These are phyloP conservation scores for Russula compacta DNA, from an alignment of 768 basidiomycete genomes.

Conservation along the genomic window DNA sequence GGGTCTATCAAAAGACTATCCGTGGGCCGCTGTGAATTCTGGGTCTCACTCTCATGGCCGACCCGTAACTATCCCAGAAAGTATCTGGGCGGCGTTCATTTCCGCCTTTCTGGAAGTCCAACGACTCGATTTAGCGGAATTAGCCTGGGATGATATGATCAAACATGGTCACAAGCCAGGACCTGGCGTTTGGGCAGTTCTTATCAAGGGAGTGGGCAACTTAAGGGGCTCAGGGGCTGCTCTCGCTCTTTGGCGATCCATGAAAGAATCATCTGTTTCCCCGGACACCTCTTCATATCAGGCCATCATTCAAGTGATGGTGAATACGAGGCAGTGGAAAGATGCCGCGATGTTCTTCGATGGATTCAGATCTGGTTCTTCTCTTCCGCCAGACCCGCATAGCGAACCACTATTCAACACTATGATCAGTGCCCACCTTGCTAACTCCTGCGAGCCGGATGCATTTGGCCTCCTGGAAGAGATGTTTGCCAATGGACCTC, in stretches of 20 bases:
- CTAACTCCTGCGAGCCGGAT: conserved; percentile 25
- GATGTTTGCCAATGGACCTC: conserved; percentile 41
- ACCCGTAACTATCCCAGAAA: conserved; percentile 44
- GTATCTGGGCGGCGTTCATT: conserved; percentile 58
- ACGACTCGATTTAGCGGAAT: conserved; percentile 46
- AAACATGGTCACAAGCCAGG: conserved; percentile 41
- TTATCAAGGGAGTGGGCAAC: conserved; percentile 54
- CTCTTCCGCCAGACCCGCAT: conserved; percentile 22
- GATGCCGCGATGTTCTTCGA: conserved; percentile 44
- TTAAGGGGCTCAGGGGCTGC: conserved; percentile 44
- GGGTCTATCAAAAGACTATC: conserved; percentile 41
- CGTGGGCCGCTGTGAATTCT: conserved; percentile 44
- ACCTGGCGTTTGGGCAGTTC: conserved; percentile 57
- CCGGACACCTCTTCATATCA: conserved; percentile 62
- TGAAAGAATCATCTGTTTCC: conserved; percentile 44
- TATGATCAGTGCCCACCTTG: conserved; percentile 60
- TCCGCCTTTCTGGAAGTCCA: conserved; percentile 51
- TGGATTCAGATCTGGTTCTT: conserved; percentile 35
- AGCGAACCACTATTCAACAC: conserved; percentile 55
- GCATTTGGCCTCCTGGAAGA: conserved; percentile 33
- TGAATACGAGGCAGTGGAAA: conserved; percentile 39
- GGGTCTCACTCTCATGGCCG: conserved; percentile 29
- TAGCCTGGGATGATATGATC: conserved; percentile 62
- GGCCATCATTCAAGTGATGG: conserved; percentile 57
- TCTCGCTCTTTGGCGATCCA: conserved; percentile 51